A percentile compares a stretch with the other conserved stretches of the same genome.
These are phyloP conservation scores for Tremellales sp. DNA, from an alignment of 1,284 basidiomycete species.

Conservation along the genomic window DNA sequence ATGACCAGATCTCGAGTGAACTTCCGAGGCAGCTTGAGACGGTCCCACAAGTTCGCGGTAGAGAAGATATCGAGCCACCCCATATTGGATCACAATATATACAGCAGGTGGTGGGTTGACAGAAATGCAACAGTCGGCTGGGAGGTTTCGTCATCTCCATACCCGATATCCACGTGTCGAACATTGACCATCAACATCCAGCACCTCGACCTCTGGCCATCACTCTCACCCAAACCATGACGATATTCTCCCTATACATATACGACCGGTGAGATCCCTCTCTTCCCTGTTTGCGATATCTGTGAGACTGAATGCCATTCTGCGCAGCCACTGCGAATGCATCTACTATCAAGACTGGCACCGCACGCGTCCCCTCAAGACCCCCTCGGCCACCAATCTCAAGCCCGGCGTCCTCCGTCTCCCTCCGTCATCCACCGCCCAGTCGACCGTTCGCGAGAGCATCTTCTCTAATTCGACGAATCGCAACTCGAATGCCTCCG, in stretches of 20 bases:
- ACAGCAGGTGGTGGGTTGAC: too few relatives aligned
- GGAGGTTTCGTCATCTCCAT: neutral
- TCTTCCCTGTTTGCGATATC: neutral
- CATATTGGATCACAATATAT: constrained; percentile 4
- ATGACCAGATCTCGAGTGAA: constrained; percentile 54
- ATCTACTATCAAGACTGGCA: constrained; percentile 95
- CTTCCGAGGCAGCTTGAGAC: constrained; percentile 22
- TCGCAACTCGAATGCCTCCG: neutral
- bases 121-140: too few relatives aligned
- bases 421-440: constrained; percentile 44
- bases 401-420: constrained; percentile 65
- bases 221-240: constrained; percentile 53
- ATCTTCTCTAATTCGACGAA: constrained; percentile 25
- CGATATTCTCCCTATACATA: constrained; percentile 83
- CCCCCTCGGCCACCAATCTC: constrained; percentile 64
- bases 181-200: too few relatives aligned
- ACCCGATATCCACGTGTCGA: constrained; percentile 1
- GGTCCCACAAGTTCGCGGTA: constrained; percentile 17
- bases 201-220: neutral
- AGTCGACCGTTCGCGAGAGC: constrained; percentile 20
- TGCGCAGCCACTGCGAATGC: constrained; percentile 74
- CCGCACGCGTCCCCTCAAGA: constrained; percentile 66
- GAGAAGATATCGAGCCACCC: neutral
- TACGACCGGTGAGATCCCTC: constrained; percentile 65
- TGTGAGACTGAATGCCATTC: neutral